These are phyloP conservation scores for Chaetomium globosum DNA, from an alignment of 2,329 filamentous ascomycete genomes.

Conservation along the genomic window DNA sequence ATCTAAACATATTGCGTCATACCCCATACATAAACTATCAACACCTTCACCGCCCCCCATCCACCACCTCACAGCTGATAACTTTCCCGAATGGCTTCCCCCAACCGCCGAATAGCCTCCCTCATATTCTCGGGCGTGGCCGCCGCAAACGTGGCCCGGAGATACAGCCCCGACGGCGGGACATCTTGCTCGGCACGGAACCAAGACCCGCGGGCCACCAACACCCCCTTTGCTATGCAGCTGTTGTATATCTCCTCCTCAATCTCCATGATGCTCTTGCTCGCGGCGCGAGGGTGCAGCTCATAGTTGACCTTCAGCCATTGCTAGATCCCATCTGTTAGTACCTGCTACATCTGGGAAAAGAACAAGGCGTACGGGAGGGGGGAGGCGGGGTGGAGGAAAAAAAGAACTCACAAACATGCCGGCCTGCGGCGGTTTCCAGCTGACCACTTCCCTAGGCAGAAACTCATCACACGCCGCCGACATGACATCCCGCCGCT, in stretches of 20 bases:
- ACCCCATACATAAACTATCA: not conserved
- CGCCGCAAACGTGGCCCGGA: constrained; percentile 86
- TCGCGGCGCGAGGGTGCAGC: constrained; percentile 63
- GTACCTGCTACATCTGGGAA: not conserved
- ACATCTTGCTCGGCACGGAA: constrained; percentile 75
- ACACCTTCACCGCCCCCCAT: not conserved
- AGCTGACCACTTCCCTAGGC: constrained; percentile 73
- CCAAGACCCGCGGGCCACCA: constrained; percentile 86
- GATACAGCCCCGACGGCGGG: constrained; percentile 70
- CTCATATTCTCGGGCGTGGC: constrained; percentile 71
- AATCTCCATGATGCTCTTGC: constrained; percentile 62
- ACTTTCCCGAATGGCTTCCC: constrained; percentile 67
- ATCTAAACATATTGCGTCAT: not conserved
- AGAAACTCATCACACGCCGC: constrained; percentile 78
- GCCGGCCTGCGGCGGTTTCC: constrained; percentile 78
- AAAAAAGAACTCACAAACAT: constrained; percentile 75
- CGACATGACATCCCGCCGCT: constrained; percentile 74
- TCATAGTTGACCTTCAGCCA: constrained; percentile 72
- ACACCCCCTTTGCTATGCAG: constrained; percentile 73
- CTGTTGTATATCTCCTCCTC: constrained; percentile 85
- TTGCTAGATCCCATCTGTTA: constrained; percentile 53
- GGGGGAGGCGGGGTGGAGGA: not conserved
- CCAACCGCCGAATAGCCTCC: constrained; percentile 74
- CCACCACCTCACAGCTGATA: constrained; percentile 42
- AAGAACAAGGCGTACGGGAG: not conserved